Evolutionary conservation across 305 asterid genomes (phyloP).

Genomic region (Caryopteris hybrid): DNA sequence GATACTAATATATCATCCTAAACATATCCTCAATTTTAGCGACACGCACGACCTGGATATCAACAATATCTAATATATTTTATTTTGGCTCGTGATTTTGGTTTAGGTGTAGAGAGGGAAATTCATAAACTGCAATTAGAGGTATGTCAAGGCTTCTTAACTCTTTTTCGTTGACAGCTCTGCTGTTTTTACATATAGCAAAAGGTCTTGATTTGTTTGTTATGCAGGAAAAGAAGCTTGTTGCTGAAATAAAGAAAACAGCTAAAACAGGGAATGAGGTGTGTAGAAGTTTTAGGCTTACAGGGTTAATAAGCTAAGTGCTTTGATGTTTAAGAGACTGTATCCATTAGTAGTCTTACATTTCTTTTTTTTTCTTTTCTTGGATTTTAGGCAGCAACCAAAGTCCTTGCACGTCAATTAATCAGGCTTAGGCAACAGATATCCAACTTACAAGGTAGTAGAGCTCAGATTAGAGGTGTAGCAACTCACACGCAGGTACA

Average conservation of each 20-base stretch:
- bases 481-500: constrained; percentile 92
- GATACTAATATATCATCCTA: not conserved
- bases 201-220: not conserved
- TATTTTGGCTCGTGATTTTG: not conserved
- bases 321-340: not conserved
- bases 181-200: not conserved
- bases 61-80: not conserved
- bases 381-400: constrained; percentile 86
- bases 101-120: constrained; percentile 11
- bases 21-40: not conserved
- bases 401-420: constrained; percentile 82
- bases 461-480: constrained; percentile 95
- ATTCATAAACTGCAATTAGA: not conserved
- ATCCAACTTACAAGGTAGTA: constrained; percentile 84
- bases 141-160: not conserved
- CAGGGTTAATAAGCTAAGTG: not conserved
- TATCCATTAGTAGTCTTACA: constrained; percentile 21
- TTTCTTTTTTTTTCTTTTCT: constrained; percentile 33
- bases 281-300: not conserved
- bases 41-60: not conserved
- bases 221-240: constrained; percentile 69
- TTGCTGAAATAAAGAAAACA: constrained; percentile 69
- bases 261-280: constrained; percentile 85
- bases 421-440: constrained; percentile 87
- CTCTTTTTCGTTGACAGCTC: not conserved